phyloP scores from a whole-genome alignment of 257 asterid genomes.

The Nicotiana benthamiana region DNA sequence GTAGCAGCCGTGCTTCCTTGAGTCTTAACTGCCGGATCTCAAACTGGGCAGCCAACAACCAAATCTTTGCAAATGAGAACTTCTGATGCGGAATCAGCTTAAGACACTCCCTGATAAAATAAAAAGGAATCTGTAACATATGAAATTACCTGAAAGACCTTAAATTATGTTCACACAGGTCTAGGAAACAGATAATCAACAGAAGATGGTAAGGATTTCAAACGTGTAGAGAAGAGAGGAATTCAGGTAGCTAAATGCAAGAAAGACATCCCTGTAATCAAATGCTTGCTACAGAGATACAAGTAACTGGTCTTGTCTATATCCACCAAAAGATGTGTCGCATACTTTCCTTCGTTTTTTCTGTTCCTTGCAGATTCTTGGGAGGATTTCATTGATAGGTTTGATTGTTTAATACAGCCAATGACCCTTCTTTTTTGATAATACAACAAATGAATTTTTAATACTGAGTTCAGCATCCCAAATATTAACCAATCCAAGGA shows the following conservation, averaged over 20 bases:
- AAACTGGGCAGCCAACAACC: slow-evolving; percentile 94
- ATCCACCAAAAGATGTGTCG: no score
- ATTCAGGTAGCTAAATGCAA: neutral
- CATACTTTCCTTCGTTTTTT: neutral
- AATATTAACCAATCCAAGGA: neutral
- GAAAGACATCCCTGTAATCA: neutral
- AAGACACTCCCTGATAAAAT: slow-evolving; percentile 30
- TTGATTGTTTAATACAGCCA: neutral
- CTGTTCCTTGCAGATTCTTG: neutral
- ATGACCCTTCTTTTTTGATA: neutral
- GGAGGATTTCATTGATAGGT: neutral
- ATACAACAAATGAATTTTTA: neutral
- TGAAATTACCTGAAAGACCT: neutral
- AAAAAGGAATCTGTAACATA: slow-evolving; percentile 26
- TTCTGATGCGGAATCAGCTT: slow-evolving; percentile 34
- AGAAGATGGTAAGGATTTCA: neutral
- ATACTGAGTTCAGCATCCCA: neutral
- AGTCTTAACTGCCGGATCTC: slow-evolving; percentile 79
- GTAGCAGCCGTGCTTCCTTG: slow-evolving; percentile 26
- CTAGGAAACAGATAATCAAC: neutral
- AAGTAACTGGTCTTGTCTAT: neutral
- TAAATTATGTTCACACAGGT: neutral
- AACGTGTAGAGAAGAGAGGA: neutral
- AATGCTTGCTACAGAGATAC: neutral
- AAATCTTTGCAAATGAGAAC: slow-evolving; percentile 83